Evolutionary conservation across 148 eudicot genomes (phyloP), one percentile per base, ranked within the genome.

Genomic region (Linanthus parryae): DNA sequence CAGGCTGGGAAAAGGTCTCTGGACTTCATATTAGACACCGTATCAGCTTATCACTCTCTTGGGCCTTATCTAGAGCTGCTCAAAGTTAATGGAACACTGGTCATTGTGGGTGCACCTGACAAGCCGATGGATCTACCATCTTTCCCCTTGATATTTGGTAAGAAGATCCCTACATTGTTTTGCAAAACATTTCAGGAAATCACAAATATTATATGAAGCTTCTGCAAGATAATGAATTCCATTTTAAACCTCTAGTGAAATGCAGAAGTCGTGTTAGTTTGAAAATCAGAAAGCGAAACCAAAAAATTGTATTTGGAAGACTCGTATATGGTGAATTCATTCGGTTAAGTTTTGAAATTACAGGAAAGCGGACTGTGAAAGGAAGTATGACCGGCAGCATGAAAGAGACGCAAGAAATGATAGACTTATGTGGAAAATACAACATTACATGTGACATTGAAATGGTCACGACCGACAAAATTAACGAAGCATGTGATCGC

Each of bases 341-440:
- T n/a, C n/a, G n/a, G n/a, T n/a, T n/a, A n/a, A 23, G 8, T 19
- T 52, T 33, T 21, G 17, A 2, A 52, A 41, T 22, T 19, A 41
- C 67, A 86, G 95, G 82, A 0, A 87, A 88, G 46, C 73, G 89
- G 58, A 58, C 42, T 7, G 81, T 88, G 62, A 88, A 88, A 40
- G 96, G 96, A 2, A 84, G 89, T 80, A 76, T 88, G 74, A 88
- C 70, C 1, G 96, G 94, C 57, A 71, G 94, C 17, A 84, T 88
- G 40, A 65, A 69, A 36, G 96, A 88, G 61, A 81, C 85, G 3
- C 96, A 88, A 48, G 96, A 88, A 40, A 88, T 88, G 96, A 72
- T 88, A 76, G 86, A 84, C 39, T 13, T 74, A 20, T 84, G 96
- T 34, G 94, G 85, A 27, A 72, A 88, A 12, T 57, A 78, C 62